phyloP scores from a whole-genome alignment of 345 rosid species.

The Moringa oleifera region DNA sequence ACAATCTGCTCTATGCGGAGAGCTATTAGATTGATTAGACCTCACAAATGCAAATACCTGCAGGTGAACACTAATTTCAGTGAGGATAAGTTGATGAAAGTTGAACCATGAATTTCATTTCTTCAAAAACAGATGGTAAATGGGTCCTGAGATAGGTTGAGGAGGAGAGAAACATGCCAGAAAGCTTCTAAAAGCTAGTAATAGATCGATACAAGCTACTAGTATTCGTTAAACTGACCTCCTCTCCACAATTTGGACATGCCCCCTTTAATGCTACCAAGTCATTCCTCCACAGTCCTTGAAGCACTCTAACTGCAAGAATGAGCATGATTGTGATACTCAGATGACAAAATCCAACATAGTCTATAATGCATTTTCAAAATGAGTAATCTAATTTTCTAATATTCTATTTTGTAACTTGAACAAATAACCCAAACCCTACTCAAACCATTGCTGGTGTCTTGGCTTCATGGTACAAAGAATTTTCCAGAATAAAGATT shows the following conservation, averaged over 20 bases:
- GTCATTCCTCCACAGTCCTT: conserved; percentile 88
- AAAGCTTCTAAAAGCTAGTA: conserved; percentile 3
- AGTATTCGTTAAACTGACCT: conserved; percentile 42
- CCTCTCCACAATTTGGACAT: conserved; percentile 97
- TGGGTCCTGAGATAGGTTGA: background rate
- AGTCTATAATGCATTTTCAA: background rate
- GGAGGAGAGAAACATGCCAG: conserved; percentile 1
- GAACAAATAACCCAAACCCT: background rate
- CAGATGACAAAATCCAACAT: background rate
- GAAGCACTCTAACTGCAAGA: conserved; percentile 69
- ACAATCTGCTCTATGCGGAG: conserved; percentile 82
- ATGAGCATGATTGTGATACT: background rate
- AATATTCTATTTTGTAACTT: no score
- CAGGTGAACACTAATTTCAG: conserved; percentile 9
- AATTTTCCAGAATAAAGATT: background rate
- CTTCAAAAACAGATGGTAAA: background rate
- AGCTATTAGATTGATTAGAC: conserved; percentile 49
- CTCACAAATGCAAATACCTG: conserved; percentile 91
- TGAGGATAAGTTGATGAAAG: background rate
- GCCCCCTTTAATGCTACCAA: conserved; percentile 82
- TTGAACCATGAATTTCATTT: background rate
- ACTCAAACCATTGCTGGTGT: background rate
- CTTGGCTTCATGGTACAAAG: background rate
- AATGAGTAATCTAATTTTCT: background rate
- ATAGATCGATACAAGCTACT: no score